These are phyloP conservation scores for Lodderomyces theae DNA, from an alignment of 1,139 yeast species.

Conservation along the genomic window DNA sequence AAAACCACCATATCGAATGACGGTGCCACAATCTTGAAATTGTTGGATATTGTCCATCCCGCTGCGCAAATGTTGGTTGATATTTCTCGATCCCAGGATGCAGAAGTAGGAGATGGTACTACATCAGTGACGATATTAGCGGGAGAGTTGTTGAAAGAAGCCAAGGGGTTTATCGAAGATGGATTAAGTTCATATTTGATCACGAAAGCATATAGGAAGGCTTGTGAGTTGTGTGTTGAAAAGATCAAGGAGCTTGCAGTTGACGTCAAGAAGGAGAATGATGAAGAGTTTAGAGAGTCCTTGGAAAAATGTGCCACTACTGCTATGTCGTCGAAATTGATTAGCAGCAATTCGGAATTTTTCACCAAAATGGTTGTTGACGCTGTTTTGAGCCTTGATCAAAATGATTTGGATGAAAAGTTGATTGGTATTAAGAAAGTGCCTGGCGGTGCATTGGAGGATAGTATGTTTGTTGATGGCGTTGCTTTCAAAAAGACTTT, in stretches of 20 bases:
- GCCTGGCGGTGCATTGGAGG: conserved; percentile 96
- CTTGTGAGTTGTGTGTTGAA: conserved; percentile 72
- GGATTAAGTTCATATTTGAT: conserved; percentile 91
- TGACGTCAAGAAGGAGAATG: conserved; percentile 45
- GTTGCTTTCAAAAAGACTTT: conserved; percentile 97
- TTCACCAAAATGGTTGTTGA: conserved; percentile 97
- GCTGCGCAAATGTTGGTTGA: conserved; percentile 96
- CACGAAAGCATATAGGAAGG: conserved; percentile 82
- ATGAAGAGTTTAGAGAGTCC: conserved; percentile 61
- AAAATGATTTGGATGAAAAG: conserved; percentile 78
- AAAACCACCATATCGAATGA: conserved; percentile 95
- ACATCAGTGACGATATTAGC: conserved; percentile 93
- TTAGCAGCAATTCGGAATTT: conserved; percentile 79
- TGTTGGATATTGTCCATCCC: conserved; percentile 95
- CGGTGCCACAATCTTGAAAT: conserved; percentile 92
- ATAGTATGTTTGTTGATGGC: conserved; percentile 83
- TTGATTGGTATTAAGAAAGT: conserved; percentile 93
- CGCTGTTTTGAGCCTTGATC: conserved; percentile 86
- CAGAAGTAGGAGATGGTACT: conserved; percentile 99
- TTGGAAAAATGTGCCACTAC: conserved; percentile 93
- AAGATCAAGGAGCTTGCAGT: conserved; percentile 75
- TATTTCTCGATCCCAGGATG: conserved; percentile 94
- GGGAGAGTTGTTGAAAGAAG: conserved; percentile 90
- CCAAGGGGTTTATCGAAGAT: conserved; percentile 88
- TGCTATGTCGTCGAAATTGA: conserved; percentile 94